Base-by-base conservation (phyloP, 2,329 filamentous ascomycete genomes). In the Botryotinia calthae region DNA sequence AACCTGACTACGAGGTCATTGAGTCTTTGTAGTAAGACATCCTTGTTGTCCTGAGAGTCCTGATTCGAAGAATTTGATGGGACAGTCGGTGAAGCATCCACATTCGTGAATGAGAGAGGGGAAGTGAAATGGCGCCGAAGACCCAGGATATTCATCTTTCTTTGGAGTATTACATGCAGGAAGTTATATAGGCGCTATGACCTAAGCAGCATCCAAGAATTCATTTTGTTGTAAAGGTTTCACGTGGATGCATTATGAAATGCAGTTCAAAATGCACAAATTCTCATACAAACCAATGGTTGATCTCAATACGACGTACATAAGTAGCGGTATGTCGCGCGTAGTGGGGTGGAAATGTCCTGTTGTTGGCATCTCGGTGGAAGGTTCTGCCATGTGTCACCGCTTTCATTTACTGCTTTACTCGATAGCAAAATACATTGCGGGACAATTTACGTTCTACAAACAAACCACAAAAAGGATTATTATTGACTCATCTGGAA, bases 1-100 rank as follows among this genome's bases (percentile, higher is more conserved):
- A 82, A 70, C 31, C 79, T 76, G 37, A 75, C 74, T 4, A 81
- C 80, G 22, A 84, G 75, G 67, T 80, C 79, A 62, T 80, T 77
- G 9, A 84, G 78, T 71, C 81, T 74, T 69, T 81, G 77, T 28
- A 81, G 73, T 9, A 81, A 75, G 16, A 80, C 79, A 74, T 80
- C 79, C 67, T 79, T 80, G 67, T 77, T 80, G 71, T 81, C 78
- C 67, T 80, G 76, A 16, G 77, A 75, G 64, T 77, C 76, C 58
- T 75, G 74, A 70, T 63, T 64, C 65, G 48, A 68, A 4, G 51
- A 22, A 42, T 56, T 58, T 28, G 66, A 67, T n/a, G 70, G 42
- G 12, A 34, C 66, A 31, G 69, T 73, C 59, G 37, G 16, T 37
- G 40, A 16, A 56, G 65, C 34, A 68, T 56, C 51, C 8, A 25